Evolutionary conservation across 768 basidiomycete genomes (phyloP), one percentile per base, ranked within the genome.

Genomic region (Pleurotus giganteus): DNA sequence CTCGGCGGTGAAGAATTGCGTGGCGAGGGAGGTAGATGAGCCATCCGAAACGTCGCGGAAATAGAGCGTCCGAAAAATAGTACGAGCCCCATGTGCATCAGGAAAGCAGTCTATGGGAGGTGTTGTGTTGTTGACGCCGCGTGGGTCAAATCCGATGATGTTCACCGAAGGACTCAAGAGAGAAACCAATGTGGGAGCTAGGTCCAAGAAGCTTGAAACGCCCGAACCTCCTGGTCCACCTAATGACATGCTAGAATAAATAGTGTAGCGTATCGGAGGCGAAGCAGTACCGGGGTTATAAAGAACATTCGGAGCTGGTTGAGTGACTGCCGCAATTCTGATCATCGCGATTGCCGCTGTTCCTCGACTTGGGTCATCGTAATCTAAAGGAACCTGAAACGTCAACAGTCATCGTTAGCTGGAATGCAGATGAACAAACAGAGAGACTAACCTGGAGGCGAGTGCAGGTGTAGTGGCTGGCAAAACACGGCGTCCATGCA

Each of bases 141-240:
- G 61, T 15, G 77, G 77, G 58, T 80, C 79, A 55, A 79, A 79
- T 4, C 75, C 69, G 8, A 81, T 66, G 4, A 79, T 58, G 51
- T 81, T 76, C 56, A 74, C 79, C 41, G 70, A 64, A 15, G 73
- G 69, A 4, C 78, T 77, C 8, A 80, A 42, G n/a, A 75, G 59
- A 1, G 52, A 32, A 6, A 65, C 61, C 8, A 79, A 46, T 1
- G 49, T 24, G 6, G 60, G 55, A 1, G 70, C 77, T 0, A 41
- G 2, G 3, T 11, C 15, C 4, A 61, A 27, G 19, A 73, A 56
- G 0, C 69, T 19, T 4, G 64, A 61, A 4, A 78, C 70, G 2
- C 79, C 77, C 54, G 74, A 73, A 3, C 71, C 74, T 8, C 78
- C 78, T 1, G 78, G 78, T 0, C 79, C 78, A 21, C 78, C 75